Conservation (phyloP, 176 grass and related monocot genomes). For the Rhynchospora pubera region DNA sequence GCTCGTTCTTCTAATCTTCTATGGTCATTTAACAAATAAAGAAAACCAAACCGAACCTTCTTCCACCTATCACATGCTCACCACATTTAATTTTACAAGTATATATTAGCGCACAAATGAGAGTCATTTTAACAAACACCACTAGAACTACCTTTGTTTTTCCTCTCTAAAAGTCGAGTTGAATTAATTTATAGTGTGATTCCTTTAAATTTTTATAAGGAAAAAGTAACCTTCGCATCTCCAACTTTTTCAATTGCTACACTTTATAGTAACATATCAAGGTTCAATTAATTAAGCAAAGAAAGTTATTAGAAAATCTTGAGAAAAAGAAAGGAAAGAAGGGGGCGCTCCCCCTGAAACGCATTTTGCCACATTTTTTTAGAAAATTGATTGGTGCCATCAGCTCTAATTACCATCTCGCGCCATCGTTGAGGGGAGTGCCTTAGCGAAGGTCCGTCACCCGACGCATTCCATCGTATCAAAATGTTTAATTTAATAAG, state of each 20-base stretch:
- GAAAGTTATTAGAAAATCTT: not conserved
- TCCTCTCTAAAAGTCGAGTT: not conserved
- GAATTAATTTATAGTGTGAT: not conserved
- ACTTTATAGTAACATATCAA: conserved; percentile 8
- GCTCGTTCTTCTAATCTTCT: not conserved
- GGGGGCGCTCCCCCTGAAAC: not conserved
- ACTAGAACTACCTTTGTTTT: not conserved
- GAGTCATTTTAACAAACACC: conserved; percentile 8
- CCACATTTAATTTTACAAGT: conserved; percentile 29
- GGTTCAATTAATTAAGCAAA: not conserved
- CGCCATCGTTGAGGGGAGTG: too few species aligned
- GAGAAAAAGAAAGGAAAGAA: not conserved
- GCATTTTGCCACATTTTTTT: not conserved
- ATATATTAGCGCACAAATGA: conserved; percentile 2
- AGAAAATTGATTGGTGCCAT: too few species aligned
- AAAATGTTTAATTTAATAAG: too few species aligned
- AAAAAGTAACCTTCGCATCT: conserved; percentile 23
- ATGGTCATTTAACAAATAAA: conserved; percentile 12
- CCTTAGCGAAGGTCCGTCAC: too few species aligned
- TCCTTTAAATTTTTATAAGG: not conserved
- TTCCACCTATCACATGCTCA: conserved; percentile 44
- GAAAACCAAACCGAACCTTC: conserved; percentile 45
- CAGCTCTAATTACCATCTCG: too few species aligned
- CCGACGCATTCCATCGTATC: too few species aligned
- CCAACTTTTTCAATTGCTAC: conserved; percentile 4